Conservation (phyloP, 176 grass and related monocot genomes). For the Elaeis guineensis region DNA sequence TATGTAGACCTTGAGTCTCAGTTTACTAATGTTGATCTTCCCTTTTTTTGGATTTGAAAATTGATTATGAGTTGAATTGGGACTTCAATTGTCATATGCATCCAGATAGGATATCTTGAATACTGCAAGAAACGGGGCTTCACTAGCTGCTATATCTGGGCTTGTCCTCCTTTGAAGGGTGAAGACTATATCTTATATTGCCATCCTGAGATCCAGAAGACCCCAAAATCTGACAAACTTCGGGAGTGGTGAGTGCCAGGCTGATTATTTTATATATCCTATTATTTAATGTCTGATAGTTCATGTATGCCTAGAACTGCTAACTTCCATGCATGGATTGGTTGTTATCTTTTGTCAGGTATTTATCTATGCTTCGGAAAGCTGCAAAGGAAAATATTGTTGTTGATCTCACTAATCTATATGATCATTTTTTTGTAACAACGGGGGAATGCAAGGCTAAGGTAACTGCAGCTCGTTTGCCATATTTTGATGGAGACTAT, state of each 20-base stretch:
- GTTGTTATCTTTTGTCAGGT: conserved; percentile 40
- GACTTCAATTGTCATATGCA: conserved; percentile 21
- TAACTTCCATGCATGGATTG: neutral
- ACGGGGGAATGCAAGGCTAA: conserved; percentile 85
- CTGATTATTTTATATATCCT: neutral
- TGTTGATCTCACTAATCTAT: conserved; percentile 83
- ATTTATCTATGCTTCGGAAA: conserved; percentile 95
- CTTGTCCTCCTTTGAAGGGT: conserved; percentile 93
- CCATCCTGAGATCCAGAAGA: conserved; percentile 99
- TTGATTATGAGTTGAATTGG: conserved; percentile 8
- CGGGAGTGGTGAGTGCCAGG: conserved; percentile 56
- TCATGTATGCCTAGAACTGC: neutral
- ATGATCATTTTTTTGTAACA: conserved; percentile 84
- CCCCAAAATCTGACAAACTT: conserved; percentile 97
- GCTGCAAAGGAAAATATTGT: conserved; percentile 87
- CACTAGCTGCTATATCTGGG: conserved; percentile 99
- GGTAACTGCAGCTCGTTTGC: conserved; percentile 87
- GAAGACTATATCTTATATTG: conserved; percentile 99
- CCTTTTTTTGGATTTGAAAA: conserved; percentile 1
- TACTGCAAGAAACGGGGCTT: conserved; percentile 99
- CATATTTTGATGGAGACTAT: conserved; percentile 98
- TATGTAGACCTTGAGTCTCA: too few species aligned
- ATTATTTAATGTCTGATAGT: neutral
- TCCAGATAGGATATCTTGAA: conserved; percentile 99
- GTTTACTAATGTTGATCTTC: neutral